These are phyloP conservation scores for Alternaria infectoria DNA, from an alignment of 2,329 filamentous ascomycete genomes.

Conservation along the genomic window DNA sequence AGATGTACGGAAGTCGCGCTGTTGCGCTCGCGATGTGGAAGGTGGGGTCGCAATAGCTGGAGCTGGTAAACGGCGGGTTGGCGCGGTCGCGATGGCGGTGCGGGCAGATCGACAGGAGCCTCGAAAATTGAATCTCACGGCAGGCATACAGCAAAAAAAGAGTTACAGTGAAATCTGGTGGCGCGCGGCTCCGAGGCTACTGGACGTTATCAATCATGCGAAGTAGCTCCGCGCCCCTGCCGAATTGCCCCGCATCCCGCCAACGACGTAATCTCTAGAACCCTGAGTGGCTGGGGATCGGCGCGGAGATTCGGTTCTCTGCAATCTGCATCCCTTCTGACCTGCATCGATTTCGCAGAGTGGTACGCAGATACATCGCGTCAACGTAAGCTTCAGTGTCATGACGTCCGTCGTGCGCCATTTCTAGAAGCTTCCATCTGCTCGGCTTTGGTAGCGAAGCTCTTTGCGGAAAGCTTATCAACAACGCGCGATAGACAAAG, in stretches of 20 bases:
- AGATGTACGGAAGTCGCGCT: constrained; percentile 33
- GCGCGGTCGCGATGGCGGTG: constrained; percentile 11
- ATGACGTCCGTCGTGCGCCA: background rate
- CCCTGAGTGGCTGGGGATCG: constrained; percentile 6
- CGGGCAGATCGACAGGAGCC: constrained; percentile 31
- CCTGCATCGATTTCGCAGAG: constrained; percentile 5
- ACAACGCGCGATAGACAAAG: background rate
- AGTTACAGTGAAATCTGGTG: background rate
- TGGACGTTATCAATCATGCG: constrained; percentile 9
- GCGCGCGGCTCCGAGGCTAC: constrained; percentile 5
- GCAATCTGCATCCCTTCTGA: constrained; percentile 2
- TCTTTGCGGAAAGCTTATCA: background rate
- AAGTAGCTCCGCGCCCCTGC: constrained; percentile 5
- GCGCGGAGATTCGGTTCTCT: background rate
- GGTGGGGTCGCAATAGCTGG: constrained; percentile 13
- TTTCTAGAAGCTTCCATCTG: background rate
- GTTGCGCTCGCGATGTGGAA: constrained; percentile 22
- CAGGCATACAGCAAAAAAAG: constrained; percentile 33
- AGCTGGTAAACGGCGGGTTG: background rate
- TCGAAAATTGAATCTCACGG: constrained; percentile 35
- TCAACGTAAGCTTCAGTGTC: background rate
- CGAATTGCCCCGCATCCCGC: constrained; percentile 14
- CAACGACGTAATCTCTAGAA: constrained; percentile 20
- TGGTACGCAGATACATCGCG: background rate
- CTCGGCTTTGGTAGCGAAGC: background rate